These are phyloP conservation scores for Populus hybrid DNA, from an alignment of 441 rosid genomes.

Conservation along the genomic window DNA sequence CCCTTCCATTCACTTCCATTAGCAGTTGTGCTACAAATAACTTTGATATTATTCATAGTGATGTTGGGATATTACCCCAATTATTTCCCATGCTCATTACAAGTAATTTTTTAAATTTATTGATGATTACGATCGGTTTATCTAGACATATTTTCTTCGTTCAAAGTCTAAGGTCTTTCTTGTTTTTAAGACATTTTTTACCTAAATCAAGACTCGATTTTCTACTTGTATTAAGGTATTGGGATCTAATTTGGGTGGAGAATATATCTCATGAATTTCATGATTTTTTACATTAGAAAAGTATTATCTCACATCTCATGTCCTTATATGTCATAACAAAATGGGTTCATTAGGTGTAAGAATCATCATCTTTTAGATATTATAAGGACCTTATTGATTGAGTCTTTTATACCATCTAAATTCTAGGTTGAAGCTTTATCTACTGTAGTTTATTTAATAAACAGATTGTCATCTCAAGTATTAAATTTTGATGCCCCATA, in stretches of 20 bases:
- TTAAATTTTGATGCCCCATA: not conserved
- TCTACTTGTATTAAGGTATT: not conserved
- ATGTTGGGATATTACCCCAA: too few species aligned
- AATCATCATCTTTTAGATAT: constrained; percentile 1
- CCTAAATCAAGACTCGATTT: not conserved
- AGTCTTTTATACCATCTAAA: not conserved
- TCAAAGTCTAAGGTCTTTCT: not conserved
- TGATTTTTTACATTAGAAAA: not conserved
- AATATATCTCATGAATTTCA: constrained; percentile 4
- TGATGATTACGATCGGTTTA: not conserved
- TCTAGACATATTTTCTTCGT: not conserved
- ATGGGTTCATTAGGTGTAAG: not conserved
- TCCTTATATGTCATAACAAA: not conserved
- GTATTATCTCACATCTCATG: not conserved
- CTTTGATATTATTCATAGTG: too few species aligned
- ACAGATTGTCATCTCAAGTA: not conserved
- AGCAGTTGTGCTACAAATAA: not conserved
- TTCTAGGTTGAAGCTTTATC: not conserved
- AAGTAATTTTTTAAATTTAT: too few species aligned
- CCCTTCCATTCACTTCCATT: not conserved
- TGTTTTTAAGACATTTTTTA: not conserved
- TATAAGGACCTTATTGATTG: not conserved
- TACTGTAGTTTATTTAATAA: not conserved
- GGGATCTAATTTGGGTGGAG: not conserved
- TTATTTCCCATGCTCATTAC: too few species aligned